Evolutionary conservation across 192 early-diverging fungal genomes (phyloP), one percentile per base, ranked within the genome.

Genomic region (Phlyctochytrium arcticum): DNA sequence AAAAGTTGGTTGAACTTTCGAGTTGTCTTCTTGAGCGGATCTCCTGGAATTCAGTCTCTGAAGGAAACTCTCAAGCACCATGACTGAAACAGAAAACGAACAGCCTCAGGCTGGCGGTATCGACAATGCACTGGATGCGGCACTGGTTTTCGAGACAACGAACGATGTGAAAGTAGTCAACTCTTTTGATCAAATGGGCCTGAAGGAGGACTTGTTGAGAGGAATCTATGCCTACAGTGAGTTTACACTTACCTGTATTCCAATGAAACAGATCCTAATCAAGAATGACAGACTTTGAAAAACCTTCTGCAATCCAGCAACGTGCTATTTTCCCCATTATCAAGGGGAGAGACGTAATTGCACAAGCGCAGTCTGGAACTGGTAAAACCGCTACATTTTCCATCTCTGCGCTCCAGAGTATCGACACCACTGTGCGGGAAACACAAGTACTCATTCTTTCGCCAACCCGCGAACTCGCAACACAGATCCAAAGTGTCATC

Each of bases 331-430:
- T 84, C 68, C 93, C 94, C 27, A 91, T 96, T 54, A 84, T 85
- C 60, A 88, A 80, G 59, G 91, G 90, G 31, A 86, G 90, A 49
- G 94, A 97, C 77, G 94, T 97, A 53, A 97, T 97, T 59, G 94
- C 94, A 1, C 94, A 97, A 75, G 93, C 94, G 10, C 94, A 98
- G 81, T 96, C 96, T 36, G 96, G 96, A 68, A 98, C 96, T 58
- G 96, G 96, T 76, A 98, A 98, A 74, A 98, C 96, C 0, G 96
- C 93, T 36, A 96, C 96, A 0, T 94, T 98, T 77, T 93, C 92
- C 2, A 98, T 98, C 60, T 91, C 92, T 9, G 89, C 89, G 36
- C 79, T 98, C 33, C 94, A 98, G 72, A 76, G 78, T 15, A 95
- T 98, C 69, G 92, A 94, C 58, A 95, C 93, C 9, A 80, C 85